These are phyloP conservation scores for Fusarium brevicatenulatum DNA, from an alignment of 2,329 filamentous ascomycete species.

Conservation along the genomic window DNA sequence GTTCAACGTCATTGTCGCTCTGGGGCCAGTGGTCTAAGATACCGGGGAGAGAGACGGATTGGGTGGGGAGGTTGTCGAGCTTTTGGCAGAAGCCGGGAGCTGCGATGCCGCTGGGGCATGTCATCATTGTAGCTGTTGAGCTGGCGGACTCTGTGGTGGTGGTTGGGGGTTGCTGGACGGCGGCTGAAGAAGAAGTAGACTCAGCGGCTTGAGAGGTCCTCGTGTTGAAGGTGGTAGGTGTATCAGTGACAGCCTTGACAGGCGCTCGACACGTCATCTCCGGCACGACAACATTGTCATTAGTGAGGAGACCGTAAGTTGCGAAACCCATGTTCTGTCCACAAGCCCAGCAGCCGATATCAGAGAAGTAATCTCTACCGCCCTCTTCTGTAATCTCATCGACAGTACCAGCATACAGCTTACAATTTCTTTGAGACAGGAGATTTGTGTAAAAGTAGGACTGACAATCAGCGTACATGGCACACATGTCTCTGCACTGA, in stretches of 20 bases:
- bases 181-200: not conserved
- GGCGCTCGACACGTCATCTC: not conserved
- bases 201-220: not conserved
- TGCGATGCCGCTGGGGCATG: not conserved
- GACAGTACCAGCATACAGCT: not conserved
- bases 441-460: conserved; percentile 2
- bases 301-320: not conserved
- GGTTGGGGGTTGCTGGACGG: not conserved
- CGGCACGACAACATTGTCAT: not conserved
- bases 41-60: not conserved
- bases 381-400: not conserved
- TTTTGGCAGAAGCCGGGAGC: not conserved
- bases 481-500: conserved; percentile 3
- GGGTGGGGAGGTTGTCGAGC: not conserved
- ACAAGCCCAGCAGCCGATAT: conserved; percentile 9
- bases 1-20: not conserved
- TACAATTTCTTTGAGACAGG: not conserved
- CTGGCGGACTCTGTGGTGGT: not conserved
- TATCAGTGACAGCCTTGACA: not conserved
- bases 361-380: not conserved
- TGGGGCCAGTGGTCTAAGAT: conserved; percentile 2
- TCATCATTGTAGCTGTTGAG: not conserved
- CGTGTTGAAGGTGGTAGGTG: not conserved
- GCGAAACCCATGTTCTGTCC: conserved; percentile 14
- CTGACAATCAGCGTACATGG: conserved; percentile 5